Conservation (phyloP, 2,329 filamentous ascomycete species). For the Trichoderma arundinaceum region DNA sequence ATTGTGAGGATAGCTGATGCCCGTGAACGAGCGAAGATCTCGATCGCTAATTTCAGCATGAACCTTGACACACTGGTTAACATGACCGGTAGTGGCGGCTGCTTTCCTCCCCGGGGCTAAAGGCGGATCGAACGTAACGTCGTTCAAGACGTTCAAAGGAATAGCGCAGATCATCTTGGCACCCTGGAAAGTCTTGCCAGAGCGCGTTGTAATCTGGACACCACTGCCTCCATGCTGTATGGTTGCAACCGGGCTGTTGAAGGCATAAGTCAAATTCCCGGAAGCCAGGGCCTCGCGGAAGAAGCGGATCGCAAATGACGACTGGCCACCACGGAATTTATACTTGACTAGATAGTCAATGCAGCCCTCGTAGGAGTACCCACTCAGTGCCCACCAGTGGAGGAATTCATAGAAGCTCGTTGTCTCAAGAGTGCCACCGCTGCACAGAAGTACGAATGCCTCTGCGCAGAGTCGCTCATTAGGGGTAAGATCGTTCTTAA, state of each 20-base stretch:
- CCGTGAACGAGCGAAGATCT: constrained; percentile 24
- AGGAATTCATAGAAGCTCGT: constrained; percentile 28
- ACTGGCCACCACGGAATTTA: constrained; percentile 22
- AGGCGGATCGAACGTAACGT: constrained; percentile 19
- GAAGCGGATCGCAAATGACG: constrained; percentile 23
- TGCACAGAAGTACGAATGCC: constrained; percentile 19
- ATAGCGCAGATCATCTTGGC: constrained; percentile 28
- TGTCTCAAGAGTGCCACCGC: constrained; percentile 22
- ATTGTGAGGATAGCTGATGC: constrained; percentile 27
- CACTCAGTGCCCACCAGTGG: constrained; percentile 27
- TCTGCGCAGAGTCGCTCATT: constrained; percentile 24
- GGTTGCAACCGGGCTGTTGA: constrained; percentile 19
- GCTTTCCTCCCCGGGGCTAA: constrained; percentile 11
- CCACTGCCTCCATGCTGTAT: constrained; percentile 17
- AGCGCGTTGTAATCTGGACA: constrained; percentile 19
- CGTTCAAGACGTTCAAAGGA: constrained; percentile 23
- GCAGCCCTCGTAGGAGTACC: constrained; percentile 24
- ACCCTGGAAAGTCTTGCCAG: constrained; percentile 4
- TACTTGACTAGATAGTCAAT: constrained; percentile 26
- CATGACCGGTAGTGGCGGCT: constrained; percentile 19
- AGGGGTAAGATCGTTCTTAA: constrained; percentile 17
- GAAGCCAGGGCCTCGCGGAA: constrained; percentile 21
- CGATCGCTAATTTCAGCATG: constrained; percentile 25
- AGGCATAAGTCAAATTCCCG: constrained; percentile 19
- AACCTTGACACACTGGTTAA: constrained; percentile 27